Conservation (phyloP, 495 filamentous ascomycete genomes). For the Beverwykella pulmonaria region DNA sequence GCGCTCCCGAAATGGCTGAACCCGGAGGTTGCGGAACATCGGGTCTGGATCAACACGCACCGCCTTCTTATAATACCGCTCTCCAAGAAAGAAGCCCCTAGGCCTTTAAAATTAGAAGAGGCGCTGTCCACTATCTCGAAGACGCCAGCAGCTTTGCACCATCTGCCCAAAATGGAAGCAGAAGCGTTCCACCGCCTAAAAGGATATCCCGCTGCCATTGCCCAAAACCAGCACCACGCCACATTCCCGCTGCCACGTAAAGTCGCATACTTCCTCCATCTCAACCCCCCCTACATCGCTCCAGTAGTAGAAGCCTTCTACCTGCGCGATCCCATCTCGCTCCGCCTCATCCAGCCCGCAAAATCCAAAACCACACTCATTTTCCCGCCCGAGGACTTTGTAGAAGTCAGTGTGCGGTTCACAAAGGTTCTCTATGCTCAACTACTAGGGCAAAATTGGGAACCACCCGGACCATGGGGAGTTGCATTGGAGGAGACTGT, state of each 20-base stretch:
- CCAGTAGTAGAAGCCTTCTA: slow-evolving; percentile 91
- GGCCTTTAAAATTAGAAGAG: slow-evolving; percentile 57
- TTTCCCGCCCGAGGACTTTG: slow-evolving; percentile 78
- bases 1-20: slow-evolving; percentile 87
- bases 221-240: slow-evolving; percentile 70
- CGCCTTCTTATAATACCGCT: slow-evolving; percentile 74
- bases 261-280: slow-evolving; percentile 77
- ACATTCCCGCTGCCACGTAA: slow-evolving; percentile 75
- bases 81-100: slow-evolving; percentile 41
- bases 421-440: slow-evolving; percentile 91
- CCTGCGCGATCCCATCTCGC: slow-evolving; percentile 77
- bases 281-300: slow-evolving; percentile 71
- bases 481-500: slow-evolving; percentile 50
- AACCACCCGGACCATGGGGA: slow-evolving; percentile 53
- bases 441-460: slow-evolving; percentile 85
- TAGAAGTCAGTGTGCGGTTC: slow-evolving; percentile 76
- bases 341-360: slow-evolving; percentile 66
- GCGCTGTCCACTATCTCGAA: slow-evolving; percentile 61
- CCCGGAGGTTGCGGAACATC: slow-evolving; percentile 83
- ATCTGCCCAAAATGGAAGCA: slow-evolving; percentile 72
- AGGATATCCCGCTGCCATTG: slow-evolving; percentile 77
- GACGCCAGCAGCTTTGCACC: slow-evolving; percentile 58
- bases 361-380: slow-evolving; percentile 47
- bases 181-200: slow-evolving; percentile 87
- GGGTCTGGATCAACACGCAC: slow-evolving; percentile 64